phyloP scores from a whole-genome alignment of 768 basidiomycete genomes.

The Macrocybe gigantea region DNA sequence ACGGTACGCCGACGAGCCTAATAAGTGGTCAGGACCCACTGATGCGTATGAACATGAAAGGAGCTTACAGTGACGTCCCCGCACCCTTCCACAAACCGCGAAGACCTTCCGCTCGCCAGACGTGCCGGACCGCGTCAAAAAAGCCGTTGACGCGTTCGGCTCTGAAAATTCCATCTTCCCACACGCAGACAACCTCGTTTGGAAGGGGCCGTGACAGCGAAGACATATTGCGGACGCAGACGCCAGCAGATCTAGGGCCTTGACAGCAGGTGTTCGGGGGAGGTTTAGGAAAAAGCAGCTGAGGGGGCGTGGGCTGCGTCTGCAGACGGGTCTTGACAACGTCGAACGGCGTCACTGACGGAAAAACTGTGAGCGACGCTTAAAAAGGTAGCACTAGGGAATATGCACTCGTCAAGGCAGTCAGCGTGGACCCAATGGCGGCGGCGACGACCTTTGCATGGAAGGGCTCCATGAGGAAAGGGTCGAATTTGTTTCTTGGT shows the following conservation, averaged over 20 bases:
- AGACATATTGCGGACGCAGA: slow-evolving; percentile 75
- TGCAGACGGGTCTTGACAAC: slow-evolving; percentile 96
- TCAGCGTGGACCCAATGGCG: slow-evolving; percentile 72
- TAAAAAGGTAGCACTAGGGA: not conserved
- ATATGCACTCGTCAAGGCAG: slow-evolving; percentile 72
- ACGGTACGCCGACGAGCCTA: slow-evolving; percentile 88
- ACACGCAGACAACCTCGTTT: slow-evolving; percentile 70
- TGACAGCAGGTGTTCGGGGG: slow-evolving; percentile 66
- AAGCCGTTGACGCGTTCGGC: slow-evolving; percentile 80
- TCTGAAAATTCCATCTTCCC: slow-evolving; percentile 66
- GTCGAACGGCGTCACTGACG: slow-evolving; percentile 96
- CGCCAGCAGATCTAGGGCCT: slow-evolving; percentile 37
- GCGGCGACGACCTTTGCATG: slow-evolving; percentile 79
- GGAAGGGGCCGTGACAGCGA: slow-evolving; percentile 55
- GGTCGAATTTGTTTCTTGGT: slow-evolving; percentile 3
- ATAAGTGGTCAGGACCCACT: slow-evolving; percentile 8
- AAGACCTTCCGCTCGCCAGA: slow-evolving; percentile 75
- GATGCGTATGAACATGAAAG: not conserved
- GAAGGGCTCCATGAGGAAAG: slow-evolving; percentile 58
- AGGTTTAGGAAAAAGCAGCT: slow-evolving; percentile 46
- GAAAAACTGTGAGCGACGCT: slow-evolving; percentile 1
- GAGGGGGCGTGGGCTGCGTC: slow-evolving; percentile 66
- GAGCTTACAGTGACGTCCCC: slow-evolving; percentile 79
- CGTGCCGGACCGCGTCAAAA: slow-evolving; percentile 75
- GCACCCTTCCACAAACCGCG: slow-evolving; percentile 93